Conservation (phyloP, 1,284 basidiomycete species). For the Irpex sp. region DNA sequence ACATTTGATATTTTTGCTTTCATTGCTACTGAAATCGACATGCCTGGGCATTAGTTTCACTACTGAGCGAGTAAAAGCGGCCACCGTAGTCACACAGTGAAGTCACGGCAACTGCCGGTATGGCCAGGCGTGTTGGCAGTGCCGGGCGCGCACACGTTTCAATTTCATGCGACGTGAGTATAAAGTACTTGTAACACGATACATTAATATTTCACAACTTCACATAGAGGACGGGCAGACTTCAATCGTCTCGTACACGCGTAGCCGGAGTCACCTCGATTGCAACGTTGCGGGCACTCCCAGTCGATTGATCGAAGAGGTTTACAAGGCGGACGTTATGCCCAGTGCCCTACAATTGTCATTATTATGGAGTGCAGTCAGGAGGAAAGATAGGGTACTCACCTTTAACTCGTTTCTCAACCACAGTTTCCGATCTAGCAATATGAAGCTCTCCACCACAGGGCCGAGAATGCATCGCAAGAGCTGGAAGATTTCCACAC, state of each 20-base stretch:
- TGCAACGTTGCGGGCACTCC: no score
- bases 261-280: no score
- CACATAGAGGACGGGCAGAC: no score
- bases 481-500: constrained; percentile 35
- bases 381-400: background rate
- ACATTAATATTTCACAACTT: no score
- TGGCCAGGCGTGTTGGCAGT: background rate
- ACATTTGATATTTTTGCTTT: background rate
- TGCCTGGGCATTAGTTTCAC: background rate
- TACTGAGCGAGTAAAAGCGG: background rate
- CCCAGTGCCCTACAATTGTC: constrained; percentile 8
- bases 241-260: no score
- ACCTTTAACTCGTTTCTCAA: constrained; percentile 27
- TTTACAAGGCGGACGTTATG: no score
- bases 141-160: background rate
- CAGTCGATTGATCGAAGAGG: no score
- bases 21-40: background rate
- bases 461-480: constrained; percentile 38
- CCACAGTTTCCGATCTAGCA: constrained; percentile 37
- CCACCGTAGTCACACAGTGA: background rate
- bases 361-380: background rate
- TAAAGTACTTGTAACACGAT: no score
- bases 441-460: constrained; percentile 35
- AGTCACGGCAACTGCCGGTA: background rate
- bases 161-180: background rate